Percentiles rank a stretch among this genome's conserved stretches.
Conservation (phyloP, 140 eudicot genomes). For the Eryngium alpinum region DNA sequence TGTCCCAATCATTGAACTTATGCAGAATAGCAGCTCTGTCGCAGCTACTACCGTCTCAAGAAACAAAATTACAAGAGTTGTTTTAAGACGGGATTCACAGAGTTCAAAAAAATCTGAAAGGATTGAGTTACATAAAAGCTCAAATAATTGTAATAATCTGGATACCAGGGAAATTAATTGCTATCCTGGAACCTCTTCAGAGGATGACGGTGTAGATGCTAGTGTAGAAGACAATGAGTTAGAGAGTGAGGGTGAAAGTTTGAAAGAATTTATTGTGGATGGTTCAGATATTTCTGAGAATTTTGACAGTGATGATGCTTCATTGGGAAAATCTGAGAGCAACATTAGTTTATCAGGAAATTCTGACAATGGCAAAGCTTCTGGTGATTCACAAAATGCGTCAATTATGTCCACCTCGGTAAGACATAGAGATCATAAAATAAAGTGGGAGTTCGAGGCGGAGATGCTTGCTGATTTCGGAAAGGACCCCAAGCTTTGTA, state of each 20-base stretch:
- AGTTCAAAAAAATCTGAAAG: slow-evolving; percentile 26
- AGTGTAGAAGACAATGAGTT: slow-evolving; percentile 35
- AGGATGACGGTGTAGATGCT: slow-evolving; percentile 28
- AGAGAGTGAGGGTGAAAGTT: slow-evolving; percentile 43
- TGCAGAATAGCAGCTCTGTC: background rate
- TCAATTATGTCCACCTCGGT: slow-evolving; percentile 34
- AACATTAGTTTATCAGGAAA: slow-evolving; percentile 13
- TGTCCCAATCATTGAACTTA: slow-evolving; percentile 36
- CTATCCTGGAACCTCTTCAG: background rate
- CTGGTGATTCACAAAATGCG: slow-evolving; percentile 27
- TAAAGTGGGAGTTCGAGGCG: slow-evolving; percentile 61
- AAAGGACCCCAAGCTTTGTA: slow-evolving; percentile 60
- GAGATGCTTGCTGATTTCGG: slow-evolving; percentile 79
- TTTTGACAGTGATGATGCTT: slow-evolving; percentile 20
- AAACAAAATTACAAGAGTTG: slow-evolving; percentile 16
- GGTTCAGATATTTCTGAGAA: slow-evolving; percentile 33
- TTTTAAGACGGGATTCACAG: slow-evolving; percentile 21
- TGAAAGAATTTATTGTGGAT: slow-evolving; percentile 51
- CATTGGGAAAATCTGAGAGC: slow-evolving; percentile 13
- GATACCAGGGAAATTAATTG: slow-evolving; percentile 6
- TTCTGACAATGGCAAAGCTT: slow-evolving; percentile 15
- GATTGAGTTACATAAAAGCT: slow-evolving; percentile 10
- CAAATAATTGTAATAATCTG: background rate
- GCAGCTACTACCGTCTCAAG: slow-evolving; percentile 3
- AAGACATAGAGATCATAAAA: slow-evolving; percentile 33